Evolutionary conservation across 148 eudicot species (phyloP).

Genomic region (Vaccinium myrtillus): DNA sequence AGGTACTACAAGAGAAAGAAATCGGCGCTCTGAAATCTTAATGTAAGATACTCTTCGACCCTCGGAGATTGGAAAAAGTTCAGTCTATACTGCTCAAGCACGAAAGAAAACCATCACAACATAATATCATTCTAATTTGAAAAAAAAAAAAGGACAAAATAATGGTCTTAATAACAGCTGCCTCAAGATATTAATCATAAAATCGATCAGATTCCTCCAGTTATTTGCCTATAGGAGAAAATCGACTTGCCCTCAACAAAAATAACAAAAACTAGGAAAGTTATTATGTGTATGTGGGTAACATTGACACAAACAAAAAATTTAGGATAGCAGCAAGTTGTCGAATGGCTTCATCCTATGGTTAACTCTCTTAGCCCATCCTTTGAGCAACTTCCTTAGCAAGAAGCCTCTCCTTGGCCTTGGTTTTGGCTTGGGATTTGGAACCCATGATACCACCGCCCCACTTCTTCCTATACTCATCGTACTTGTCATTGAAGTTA

Average conservation of each 20-base stretch:
- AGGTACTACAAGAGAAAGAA: not conserved
- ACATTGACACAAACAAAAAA: conserved; percentile 6
- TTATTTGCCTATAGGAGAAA: not conserved
- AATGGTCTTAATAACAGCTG: not conserved
- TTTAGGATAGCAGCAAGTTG: not conserved
- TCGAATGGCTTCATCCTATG: not conserved
- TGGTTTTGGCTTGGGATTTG: conserved; percentile 88
- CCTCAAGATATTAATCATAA: not conserved
- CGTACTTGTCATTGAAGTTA: conserved; percentile 91
- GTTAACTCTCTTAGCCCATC: conserved; percentile 33
- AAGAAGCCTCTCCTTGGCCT: conserved; percentile 78
- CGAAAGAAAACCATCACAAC: not conserved
- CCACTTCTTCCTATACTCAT: conserved; percentile 91
- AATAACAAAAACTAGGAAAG: not conserved
- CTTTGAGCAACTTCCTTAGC: conserved; percentile 95
- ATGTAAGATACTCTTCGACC: not conserved
- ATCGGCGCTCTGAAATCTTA: not conserved
- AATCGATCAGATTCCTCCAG: not conserved
- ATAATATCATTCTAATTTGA: not conserved
- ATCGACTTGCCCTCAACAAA: not conserved
- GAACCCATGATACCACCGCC: conserved; percentile 97
- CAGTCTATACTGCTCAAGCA: not conserved
- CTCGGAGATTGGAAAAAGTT: no score
- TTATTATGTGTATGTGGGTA: not conserved
- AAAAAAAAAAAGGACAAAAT: not conserved